Evolutionary conservation across 1,284 basidiomycete genomes (phyloP).

Genomic region (Cryptococcus sp.): DNA sequence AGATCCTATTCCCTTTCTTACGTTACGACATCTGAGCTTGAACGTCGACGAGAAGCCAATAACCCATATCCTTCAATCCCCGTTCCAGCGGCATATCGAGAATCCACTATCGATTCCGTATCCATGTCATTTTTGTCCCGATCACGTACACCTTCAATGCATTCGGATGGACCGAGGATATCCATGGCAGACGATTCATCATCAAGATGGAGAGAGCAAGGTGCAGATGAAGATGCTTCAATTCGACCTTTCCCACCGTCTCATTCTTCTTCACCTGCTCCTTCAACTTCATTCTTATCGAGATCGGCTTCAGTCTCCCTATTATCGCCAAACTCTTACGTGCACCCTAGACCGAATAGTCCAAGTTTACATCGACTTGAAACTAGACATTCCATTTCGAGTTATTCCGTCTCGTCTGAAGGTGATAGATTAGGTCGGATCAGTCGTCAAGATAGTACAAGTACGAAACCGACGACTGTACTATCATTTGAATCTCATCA

Average conservation of each 20-base stretch:
- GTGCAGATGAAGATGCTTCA: constrained; percentile 82
- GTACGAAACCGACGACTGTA: constrained; percentile 91
- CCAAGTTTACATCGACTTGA: neutral
- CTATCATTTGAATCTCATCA: constrained; percentile 77
- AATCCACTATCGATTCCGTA: constrained; percentile 25
- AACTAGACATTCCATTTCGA: constrained; percentile 1
- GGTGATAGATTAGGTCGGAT: constrained; percentile 42
- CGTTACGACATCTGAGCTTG: constrained; percentile 17
- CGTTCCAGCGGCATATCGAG: constrained; percentile 20
- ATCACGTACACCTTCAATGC: constrained; percentile 25
- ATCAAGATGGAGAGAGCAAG: constrained; percentile 32
- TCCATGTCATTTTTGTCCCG: constrained; percentile 22
- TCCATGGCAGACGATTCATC: constrained; percentile 42
- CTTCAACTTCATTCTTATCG: constrained; percentile 40
- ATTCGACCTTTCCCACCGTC: constrained; percentile 80
- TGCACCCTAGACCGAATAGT: neutral
- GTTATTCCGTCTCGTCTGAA: constrained; percentile 5
- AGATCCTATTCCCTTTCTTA: constrained; percentile 17
- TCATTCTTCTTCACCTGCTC: constrained; percentile 73
- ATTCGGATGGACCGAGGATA: constrained; percentile 13
- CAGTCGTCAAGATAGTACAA: constrained; percentile 52
- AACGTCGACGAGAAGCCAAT: constrained; percentile 31
- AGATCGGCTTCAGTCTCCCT: constrained; percentile 50
- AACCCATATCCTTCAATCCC: constrained; percentile 45
- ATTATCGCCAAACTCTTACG: constrained; percentile 23